Evolutionary conservation across 345 rosid genomes (phyloP).

Genomic region (Durio zibethinus): DNA sequence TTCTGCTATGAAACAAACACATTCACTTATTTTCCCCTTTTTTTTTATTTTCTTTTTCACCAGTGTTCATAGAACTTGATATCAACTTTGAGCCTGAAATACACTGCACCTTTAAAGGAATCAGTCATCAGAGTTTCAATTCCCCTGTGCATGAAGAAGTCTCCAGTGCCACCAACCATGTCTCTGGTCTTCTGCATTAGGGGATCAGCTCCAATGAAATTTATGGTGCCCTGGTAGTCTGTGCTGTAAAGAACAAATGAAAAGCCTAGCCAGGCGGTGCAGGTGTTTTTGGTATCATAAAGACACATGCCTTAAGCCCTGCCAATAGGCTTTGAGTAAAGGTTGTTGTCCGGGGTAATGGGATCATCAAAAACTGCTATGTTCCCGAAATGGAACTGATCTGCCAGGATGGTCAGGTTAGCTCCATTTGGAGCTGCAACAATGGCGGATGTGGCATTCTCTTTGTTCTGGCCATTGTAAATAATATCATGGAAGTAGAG

Average conservation of each 20-base stretch:
- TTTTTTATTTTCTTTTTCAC: too few species aligned
- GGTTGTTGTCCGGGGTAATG: constrained; percentile 45
- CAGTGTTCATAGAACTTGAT: constrained; percentile 48
- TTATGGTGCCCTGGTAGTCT: constrained; percentile 31
- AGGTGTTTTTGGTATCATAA: constrained; percentile 40
- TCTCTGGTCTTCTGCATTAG: constrained; percentile 39
- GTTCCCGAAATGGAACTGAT: constrained; percentile 39
- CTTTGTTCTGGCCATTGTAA: constrained; percentile 44
- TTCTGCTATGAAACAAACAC: too few species aligned
- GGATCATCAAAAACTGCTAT: constrained; percentile 51
- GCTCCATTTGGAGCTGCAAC: constrained; percentile 39
- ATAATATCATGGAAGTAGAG: constrained; percentile 48
- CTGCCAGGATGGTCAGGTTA: constrained; percentile 33
- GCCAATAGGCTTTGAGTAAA: constrained; percentile 37
- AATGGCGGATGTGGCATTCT: constrained; percentile 43
- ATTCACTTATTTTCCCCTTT: too few species aligned
- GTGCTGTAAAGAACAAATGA: constrained; percentile 40
- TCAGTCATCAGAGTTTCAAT: constrained; percentile 40
- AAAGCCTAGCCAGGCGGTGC: constrained; percentile 52
- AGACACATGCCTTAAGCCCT: constrained; percentile 50
- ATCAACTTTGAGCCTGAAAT: constrained; percentile 36
- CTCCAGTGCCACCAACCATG: constrained; percentile 50
- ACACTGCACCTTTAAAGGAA: constrained; percentile 41
- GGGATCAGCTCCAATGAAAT: constrained; percentile 45
- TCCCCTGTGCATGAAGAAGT: constrained; percentile 51